Evolutionary conservation across 164 flowering plant genomes (phyloP).

Genomic region (Houttuynia cordata): DNA sequence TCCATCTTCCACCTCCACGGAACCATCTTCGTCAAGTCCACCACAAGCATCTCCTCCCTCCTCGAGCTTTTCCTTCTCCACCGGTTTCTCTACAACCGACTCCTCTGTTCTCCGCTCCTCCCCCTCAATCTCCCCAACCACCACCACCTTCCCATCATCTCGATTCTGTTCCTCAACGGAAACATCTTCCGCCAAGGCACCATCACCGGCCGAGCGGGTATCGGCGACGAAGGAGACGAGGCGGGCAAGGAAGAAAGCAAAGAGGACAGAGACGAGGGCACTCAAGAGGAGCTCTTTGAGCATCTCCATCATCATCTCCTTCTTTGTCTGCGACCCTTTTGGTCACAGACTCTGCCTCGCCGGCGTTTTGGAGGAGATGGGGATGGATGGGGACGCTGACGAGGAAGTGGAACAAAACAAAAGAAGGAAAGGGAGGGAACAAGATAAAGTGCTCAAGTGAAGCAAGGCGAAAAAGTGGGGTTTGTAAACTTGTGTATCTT

Average conservation of each 20-base stretch:
- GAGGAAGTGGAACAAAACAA: background rate
- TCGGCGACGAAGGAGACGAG: conserved; percentile 30
- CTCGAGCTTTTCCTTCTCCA: background rate
- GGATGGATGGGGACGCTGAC: background rate
- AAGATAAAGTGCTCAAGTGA: background rate
- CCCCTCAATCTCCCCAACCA: background rate
- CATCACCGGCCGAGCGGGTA: background rate
- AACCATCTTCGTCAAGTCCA: background rate
- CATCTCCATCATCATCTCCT: conserved; percentile 29
- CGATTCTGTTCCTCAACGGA: background rate
- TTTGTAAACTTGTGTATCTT: no score
- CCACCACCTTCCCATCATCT: background rate
- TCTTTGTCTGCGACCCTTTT: no score
- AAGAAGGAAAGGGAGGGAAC: no score
- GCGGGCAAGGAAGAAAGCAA: conserved; percentile 44
- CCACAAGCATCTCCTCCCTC: background rate
- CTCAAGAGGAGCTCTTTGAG: conserved; percentile 30
- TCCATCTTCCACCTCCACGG: background rate
- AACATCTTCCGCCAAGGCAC: background rate
- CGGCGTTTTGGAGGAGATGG: background rate
- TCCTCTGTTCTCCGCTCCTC: background rate
- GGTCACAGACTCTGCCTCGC: background rate
- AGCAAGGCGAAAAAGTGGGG: background rate
- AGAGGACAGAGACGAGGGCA: conserved; percentile 29
- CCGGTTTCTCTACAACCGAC: background rate